Evolutionary conservation across 495 filamentous ascomycete genomes (phyloP).

Genomic region (Trichoderma erinaceum): DNA sequence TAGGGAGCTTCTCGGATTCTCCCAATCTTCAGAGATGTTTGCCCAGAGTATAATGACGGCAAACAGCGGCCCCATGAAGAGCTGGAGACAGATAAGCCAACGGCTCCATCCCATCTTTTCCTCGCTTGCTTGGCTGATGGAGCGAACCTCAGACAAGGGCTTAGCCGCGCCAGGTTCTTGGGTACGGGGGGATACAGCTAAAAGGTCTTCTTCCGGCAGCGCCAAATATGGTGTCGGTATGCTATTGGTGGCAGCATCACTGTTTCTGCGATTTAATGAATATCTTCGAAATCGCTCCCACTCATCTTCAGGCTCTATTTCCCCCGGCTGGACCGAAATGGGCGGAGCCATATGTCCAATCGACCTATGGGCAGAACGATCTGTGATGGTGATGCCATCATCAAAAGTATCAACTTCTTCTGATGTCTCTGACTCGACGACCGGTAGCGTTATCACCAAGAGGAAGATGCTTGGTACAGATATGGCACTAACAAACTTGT

Average conservation of each 20-base stretch:
- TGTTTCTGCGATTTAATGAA: conserved; percentile 28
- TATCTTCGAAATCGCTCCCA: conserved; percentile 45
- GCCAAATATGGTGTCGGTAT: conserved; percentile 6
- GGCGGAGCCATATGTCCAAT: conserved; percentile 26
- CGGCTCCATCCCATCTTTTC: conserved; percentile 68
- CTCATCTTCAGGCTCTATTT: conserved; percentile 36
- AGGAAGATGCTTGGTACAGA: conserved; percentile 86
- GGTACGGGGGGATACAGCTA: conserved; percentile 12
- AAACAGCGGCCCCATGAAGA: conserved; percentile 84
- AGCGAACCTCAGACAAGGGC: conserved; percentile 20
- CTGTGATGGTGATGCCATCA: conserved; percentile 32
- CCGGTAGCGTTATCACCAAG: conserved; percentile 86
- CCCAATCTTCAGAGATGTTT: conserved; percentile 50
- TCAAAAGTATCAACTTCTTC: conserved; percentile 45
- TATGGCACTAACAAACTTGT: conserved; percentile 68
- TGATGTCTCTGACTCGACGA: conserved; percentile 57
- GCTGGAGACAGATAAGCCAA: conserved; percentile 80
- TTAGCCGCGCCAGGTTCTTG: conserved; percentile 20
- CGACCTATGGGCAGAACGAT: conserved; percentile 24
- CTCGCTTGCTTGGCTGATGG: conserved; percentile 22
- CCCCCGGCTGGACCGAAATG: conserved; percentile 25
- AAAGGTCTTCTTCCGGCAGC: background rate
- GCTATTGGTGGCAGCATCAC: conserved; percentile 21
- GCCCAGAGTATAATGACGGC: conserved; percentile 71
- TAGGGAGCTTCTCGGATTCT: conserved; percentile 36